Evolutionary conservation across 305 asterid genomes (phyloP).

Genomic region (Fraxinus sp.): DNA sequence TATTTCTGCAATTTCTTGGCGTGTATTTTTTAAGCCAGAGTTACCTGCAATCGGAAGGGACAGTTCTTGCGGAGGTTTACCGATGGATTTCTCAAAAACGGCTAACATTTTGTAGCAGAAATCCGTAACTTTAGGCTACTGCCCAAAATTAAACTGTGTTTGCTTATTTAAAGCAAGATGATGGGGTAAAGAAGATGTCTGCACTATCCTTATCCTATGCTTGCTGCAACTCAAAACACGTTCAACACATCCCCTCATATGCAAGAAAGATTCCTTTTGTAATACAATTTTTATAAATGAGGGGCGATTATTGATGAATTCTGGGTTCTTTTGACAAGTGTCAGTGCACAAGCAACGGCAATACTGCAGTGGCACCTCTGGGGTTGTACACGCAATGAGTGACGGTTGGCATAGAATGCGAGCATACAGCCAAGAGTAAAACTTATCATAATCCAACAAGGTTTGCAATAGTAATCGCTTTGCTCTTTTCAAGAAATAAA

Average conservation of each 20-base stretch:
- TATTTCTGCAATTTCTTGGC: constrained; percentile 44
- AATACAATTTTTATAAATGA: background rate
- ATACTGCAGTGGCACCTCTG: background rate
- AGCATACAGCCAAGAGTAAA: constrained; percentile 15
- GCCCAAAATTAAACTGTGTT: background rate
- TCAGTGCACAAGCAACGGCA: background rate
- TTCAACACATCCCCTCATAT: background rate
- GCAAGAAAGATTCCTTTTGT: background rate
- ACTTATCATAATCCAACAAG: constrained; percentile 18
- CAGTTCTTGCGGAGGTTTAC: constrained; percentile 51
- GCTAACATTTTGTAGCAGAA: constrained; percentile 48
- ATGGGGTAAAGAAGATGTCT: background rate
- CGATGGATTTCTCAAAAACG: constrained; percentile 49
- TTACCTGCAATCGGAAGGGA: constrained; percentile 29
- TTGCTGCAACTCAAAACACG: background rate
- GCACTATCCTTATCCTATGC: constrained; percentile 22
- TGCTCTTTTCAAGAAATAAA: constrained; percentile 27
- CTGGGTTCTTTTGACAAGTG: background rate
- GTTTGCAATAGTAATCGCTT: constrained; percentile 32
- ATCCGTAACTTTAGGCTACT: background rate
- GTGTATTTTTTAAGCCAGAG: constrained; percentile 33
- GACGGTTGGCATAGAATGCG: constrained; percentile 5
- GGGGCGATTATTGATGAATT: background rate
- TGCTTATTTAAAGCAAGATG: constrained; percentile 1
- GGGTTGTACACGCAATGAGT: background rate